phyloP scores from a whole-genome alignment of 2,329 filamentous ascomycete genomes.

The Penicillium sclerotiorum region DNA sequence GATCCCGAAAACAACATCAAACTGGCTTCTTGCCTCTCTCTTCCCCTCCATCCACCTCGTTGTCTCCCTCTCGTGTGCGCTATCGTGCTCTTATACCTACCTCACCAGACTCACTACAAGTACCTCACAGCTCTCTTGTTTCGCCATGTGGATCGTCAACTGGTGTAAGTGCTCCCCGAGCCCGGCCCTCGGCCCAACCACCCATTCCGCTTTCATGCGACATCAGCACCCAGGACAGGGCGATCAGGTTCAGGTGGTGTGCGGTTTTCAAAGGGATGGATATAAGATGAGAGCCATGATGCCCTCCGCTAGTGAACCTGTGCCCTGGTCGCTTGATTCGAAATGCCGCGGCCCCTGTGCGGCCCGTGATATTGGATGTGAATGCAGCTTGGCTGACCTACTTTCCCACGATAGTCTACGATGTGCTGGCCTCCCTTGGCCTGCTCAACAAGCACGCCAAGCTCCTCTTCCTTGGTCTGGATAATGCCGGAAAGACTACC shows the following conservation, averaged over 20 bases:
- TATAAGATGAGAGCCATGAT: no score
- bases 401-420: conserved; percentile 67
- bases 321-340: neutral
- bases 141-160: conserved; percentile 86
- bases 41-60: conserved; percentile 26
- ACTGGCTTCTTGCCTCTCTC: conserved; percentile 32
- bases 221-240: neutral
- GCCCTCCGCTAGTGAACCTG: neutral
- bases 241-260: no score
- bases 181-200: conserved; percentile 13
- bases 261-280: no score
- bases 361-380: neutral
- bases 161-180: conserved; percentile 69
- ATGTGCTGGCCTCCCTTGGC: conserved; percentile 82
- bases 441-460: conserved; percentile 96
- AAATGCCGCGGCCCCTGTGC: conserved; percentile 15
- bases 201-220: conserved; percentile 6
- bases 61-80: conserved; percentile 17
- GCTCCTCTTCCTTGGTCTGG: conserved; percentile 87
- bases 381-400: conserved; percentile 10
- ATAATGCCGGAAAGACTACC: conserved; percentile 94
- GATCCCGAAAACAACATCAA: conserved; percentile 34
- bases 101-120: no score
- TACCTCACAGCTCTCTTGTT: conserved; percentile 9
- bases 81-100: no score